Evolutionary conservation across 2,329 filamentous ascomycete species (phyloP), one percentile per base, ranked within the genome.

Genomic region (Colletotrichum spinosum): DNA sequence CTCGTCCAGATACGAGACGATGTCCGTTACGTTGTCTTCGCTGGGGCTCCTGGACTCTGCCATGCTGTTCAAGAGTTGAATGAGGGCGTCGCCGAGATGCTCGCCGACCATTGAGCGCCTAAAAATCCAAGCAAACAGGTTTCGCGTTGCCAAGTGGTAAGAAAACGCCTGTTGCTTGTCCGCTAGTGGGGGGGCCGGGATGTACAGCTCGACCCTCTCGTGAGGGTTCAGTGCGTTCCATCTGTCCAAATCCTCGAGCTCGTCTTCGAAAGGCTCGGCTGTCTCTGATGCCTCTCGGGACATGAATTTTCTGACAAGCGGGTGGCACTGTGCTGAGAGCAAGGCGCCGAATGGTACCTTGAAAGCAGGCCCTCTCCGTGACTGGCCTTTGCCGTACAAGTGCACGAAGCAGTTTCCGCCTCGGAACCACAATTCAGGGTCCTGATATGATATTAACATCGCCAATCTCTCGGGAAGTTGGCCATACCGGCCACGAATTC

Each of bases 71-170:
- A 91, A 79, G n/a, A 95, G 80, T 33, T 83, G 82, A 12, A 90
- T 83, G 9, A 94, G 77, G 0, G 91, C 84, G 17, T 78, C 77
- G 1, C 92, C 91, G 15, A 96, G 83, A 57, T 86, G 84, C 41
- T 83, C 79, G 6, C 91, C 92, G 2, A 93, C 91, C 39, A 94
- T 73, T 0, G 92, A 87, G 65, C 85, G 85, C 3, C 86, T 81
- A 61, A 87, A 84, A 1, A 92, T 75, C 81, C 89, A 94, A 4
- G 92, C 92, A 64, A 94, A 90, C 70, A 93, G 87, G 72, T 95
- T 95, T 12, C 92, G 85, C 3, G 88, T 92, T 1, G 88, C 86
- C 6, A 93, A 73, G 70, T 93, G 89, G 74, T 90, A 90, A 42
- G 81, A 76, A 69, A 88, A 86, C 0, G 85, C 79, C 66, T 89